A percentile compares a stretch with the other conserved stretches of the same genome.
These are phyloP conservation scores for Lactifluus volemus DNA, from an alignment of 768 basidiomycete species.

Conservation along the genomic window DNA sequence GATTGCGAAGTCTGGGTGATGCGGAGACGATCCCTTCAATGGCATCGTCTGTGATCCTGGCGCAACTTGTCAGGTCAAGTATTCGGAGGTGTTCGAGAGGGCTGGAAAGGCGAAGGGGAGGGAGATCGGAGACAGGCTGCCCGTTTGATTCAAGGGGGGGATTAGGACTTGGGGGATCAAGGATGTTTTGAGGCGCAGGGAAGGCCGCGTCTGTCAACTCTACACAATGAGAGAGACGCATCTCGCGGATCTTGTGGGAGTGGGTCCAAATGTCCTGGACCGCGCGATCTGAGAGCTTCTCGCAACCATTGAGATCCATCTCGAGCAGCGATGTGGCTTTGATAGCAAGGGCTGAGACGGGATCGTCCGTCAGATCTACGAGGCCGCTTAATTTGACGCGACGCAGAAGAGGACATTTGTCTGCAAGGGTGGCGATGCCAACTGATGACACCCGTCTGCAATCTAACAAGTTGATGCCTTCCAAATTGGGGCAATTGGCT, in stretches of 20 bases:
- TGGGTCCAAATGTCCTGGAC: conserved; percentile 79
- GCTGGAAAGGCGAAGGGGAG: conserved; percentile 56
- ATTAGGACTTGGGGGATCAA: conserved; percentile 31
- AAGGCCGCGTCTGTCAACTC: conserved; percentile 83
- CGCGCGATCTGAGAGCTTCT: conserved; percentile 66
- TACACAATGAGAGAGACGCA: conserved; percentile 73
- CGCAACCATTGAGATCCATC: conserved; percentile 85
- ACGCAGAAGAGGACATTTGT: conserved; percentile 65
- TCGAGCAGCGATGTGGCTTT: conserved; percentile 84
- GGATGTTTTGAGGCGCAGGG: conserved; percentile 53
- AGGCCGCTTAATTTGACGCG: conserved; percentile 85
- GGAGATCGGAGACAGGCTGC: conserved; percentile 34
- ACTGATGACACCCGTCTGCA: conserved; percentile 75
- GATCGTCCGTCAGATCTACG: conserved; percentile 61
- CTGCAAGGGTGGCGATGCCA: conserved; percentile 69
- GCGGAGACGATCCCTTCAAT: conserved; percentile 75
- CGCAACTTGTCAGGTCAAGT: conserved; percentile 85
- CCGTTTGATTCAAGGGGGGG: conserved; percentile 30
- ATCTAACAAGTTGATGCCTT: conserved; percentile 85
- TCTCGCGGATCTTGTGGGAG: conserved; percentile 79
- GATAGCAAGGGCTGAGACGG: conserved; percentile 68
- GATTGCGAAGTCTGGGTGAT: conserved; percentile 75
- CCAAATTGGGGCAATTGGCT: conserved; percentile 58
- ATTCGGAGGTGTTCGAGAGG: conserved; percentile 81
- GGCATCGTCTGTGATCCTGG: conserved; percentile 71